Conservation (phyloP, 2,329 filamentous ascomycete species). For the Gnomoniopsis sp. region DNA sequence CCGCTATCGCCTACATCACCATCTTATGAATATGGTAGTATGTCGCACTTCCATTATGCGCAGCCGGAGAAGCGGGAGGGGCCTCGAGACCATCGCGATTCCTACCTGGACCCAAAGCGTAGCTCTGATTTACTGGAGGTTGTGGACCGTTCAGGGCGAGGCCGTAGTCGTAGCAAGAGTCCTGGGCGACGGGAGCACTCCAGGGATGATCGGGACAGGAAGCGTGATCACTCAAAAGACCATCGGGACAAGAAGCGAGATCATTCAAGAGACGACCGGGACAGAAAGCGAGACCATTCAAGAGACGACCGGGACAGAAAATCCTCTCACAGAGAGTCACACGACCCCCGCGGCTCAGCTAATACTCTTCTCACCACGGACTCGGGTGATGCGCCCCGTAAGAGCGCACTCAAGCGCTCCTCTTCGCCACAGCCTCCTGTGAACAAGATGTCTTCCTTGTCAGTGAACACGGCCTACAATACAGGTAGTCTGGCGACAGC, state of each 20-base stretch:
- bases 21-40: conserved; percentile 28
- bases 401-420: conserved; percentile 35
- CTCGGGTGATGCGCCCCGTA: conserved; percentile 28
- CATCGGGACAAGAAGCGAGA: conserved; percentile 12
- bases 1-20: conserved; percentile 20
- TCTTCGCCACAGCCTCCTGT: conserved; percentile 47
- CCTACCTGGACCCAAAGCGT: conserved; percentile 22
- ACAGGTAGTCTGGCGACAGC: conserved; percentile 43
- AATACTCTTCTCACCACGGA: conserved; percentile 42
- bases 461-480: conserved; percentile 45
- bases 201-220: conserved; percentile 15
- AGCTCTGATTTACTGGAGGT: conserved; percentile 14
- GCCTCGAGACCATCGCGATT: conserved; percentile 28
- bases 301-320: conserved; percentile 9
- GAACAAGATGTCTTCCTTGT: conserved; percentile 49
- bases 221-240: conserved; percentile 7
- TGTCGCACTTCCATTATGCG: conserved; percentile 36
- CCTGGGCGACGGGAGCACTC: conserved; percentile 22
- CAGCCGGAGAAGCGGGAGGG: conserved; percentile 27
- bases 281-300: conserved; percentile 13
- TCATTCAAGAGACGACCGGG: conserved; percentile 20
- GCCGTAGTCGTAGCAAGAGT: conserved; percentile 19
- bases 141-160: conserved; percentile 16
- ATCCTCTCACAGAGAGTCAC: conserved; percentile 23
- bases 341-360: conserved; percentile 34